Evolutionary conservation across 1,284 basidiomycete species (phyloP).

Genomic region (Sporisorium scitamineum): DNA sequence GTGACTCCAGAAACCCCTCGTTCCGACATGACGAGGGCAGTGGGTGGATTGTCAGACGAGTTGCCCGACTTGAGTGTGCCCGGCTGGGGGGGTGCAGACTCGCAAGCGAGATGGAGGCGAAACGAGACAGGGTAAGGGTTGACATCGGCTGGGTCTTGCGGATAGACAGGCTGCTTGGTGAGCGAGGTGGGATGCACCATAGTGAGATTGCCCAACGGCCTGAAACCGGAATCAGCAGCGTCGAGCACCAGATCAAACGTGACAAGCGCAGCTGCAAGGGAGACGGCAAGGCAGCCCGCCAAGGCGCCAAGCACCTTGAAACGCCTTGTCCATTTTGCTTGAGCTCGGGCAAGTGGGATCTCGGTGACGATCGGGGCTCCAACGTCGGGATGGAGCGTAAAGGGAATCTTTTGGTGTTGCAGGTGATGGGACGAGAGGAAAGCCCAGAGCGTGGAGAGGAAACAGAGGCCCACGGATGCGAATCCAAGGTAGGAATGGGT

Average conservation of each 20-base stretch:
- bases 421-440: constrained; percentile 36
- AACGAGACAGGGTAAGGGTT: constrained; percentile 46
- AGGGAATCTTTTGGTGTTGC: constrained; percentile 34
- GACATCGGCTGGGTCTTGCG: constrained; percentile 38
- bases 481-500: constrained; percentile 49
- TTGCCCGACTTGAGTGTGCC: constrained; percentile 12
- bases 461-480: constrained; percentile 27
- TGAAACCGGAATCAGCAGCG: constrained; percentile 50
- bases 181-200: constrained; percentile 38
- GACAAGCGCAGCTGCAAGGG: constrained; percentile 34
- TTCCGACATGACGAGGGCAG: constrained; percentile 58
- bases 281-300: constrained; percentile 36
- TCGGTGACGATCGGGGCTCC: constrained; percentile 47
- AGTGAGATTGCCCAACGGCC: constrained; percentile 48
- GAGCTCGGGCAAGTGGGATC: constrained; percentile 39
- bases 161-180: constrained; percentile 36
- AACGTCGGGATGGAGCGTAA: constrained; percentile 38
- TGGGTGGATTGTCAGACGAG: constrained; percentile 25
- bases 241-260: constrained; percentile 54
- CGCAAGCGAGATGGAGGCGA: constrained; percentile 52
- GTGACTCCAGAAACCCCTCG: constrained; percentile 49
- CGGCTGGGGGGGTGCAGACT: constrained; percentile 33
- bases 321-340: constrained; percentile 41
- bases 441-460: constrained; percentile 46
- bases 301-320: constrained; percentile 50